These are phyloP conservation scores for Elaphomyces granulatus DNA, from an alignment of 495 filamentous ascomycete genomes.

Conservation along the genomic window DNA sequence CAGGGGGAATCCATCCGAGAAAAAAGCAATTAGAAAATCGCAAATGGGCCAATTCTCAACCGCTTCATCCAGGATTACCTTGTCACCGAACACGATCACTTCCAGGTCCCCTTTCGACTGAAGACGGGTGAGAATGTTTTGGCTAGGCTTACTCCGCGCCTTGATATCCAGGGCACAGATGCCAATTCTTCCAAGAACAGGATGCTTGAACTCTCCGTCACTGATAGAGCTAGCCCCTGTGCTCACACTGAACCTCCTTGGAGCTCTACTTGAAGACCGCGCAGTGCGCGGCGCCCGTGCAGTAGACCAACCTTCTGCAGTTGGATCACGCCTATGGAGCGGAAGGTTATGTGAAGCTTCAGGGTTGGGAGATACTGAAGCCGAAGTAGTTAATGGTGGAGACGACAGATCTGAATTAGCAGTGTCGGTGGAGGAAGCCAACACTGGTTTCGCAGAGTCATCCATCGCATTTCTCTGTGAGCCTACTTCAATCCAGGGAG, in stretches of 20 bases:
- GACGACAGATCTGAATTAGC: neutral
- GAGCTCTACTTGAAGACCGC: slow-evolving; percentile 57
- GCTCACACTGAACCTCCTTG: slow-evolving; percentile 61
- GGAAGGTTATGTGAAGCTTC: neutral
- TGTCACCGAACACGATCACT: slow-evolving; percentile 93
- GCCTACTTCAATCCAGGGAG: too few relatives aligned
- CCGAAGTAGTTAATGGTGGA: neutral
- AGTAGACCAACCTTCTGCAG: slow-evolving; percentile 12
- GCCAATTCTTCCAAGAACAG: slow-evolving; percentile 53
- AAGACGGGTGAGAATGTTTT: slow-evolving; percentile 86
- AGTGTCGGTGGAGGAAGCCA: neutral
- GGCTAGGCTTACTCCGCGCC: slow-evolving; percentile 86
- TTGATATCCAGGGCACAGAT: slow-evolving; percentile 94
- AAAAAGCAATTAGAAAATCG: slow-evolving; percentile 95
- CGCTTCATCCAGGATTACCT: slow-evolving; percentile 90
- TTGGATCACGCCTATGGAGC: slow-evolving; percentile 8
- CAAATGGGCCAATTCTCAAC: slow-evolving; percentile 49
- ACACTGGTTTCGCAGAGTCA: neutral
- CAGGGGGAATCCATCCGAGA: slow-evolving; percentile 90
- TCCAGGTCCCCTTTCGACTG: slow-evolving; percentile 88
- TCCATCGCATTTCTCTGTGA: slow-evolving; percentile 6
- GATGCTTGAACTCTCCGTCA: slow-evolving; percentile 18
- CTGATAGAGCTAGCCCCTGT: slow-evolving; percentile 56
- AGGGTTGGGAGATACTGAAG: neutral
- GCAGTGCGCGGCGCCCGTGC: slow-evolving; percentile 27